phyloP scores from a whole-genome alignment of 2,329 filamentous ascomycete species.

The Fusarium armeniacum region DNA sequence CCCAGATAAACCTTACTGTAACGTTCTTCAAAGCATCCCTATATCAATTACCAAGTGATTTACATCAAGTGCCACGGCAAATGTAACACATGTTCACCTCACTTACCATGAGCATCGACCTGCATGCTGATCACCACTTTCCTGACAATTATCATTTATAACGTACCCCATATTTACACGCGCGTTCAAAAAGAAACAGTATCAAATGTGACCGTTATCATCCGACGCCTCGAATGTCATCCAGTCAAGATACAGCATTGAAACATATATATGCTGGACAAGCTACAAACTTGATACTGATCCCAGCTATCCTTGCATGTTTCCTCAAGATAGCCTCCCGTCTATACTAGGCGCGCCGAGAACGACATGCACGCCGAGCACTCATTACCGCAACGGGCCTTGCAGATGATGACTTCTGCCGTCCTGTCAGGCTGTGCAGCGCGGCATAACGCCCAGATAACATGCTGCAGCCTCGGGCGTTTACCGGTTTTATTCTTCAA shows the following conservation, averaged over 20 bases:
- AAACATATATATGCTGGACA: not conserved
- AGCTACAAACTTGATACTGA: not conserved
- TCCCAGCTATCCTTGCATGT: not conserved
- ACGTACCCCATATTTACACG: constrained; percentile 25
- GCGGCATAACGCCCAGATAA: constrained; percentile 24
- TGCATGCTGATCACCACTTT: constrained; percentile 15
- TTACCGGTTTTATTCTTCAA: constrained; percentile 13
- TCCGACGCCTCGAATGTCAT: constrained; percentile 13
- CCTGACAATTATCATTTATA: constrained; percentile 1
- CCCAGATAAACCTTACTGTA: not conserved
- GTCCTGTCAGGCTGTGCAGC: not conserved
- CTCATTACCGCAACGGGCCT: constrained; percentile 12
- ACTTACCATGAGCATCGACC: constrained; percentile 18
- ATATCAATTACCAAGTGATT: not conserved
- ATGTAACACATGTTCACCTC: constrained; percentile 1
- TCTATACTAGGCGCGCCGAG: constrained; percentile 3
- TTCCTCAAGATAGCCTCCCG: constrained; percentile 1
- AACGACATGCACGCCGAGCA: constrained; percentile 9
- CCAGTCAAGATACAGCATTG: constrained; percentile 5
- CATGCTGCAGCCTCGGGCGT: constrained; percentile 11
- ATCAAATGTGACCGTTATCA: constrained; percentile 1
- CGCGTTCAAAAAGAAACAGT: constrained; percentile 13
- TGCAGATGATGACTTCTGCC: not conserved
- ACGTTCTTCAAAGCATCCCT: not conserved
- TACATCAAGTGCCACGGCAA: not conserved